A percentile compares a stretch with the other conserved stretches of the same genome.
Evolutionary conservation across 2,329 filamentous ascomycete species (phyloP).

Genomic region (Fusarium marasasianum): DNA sequence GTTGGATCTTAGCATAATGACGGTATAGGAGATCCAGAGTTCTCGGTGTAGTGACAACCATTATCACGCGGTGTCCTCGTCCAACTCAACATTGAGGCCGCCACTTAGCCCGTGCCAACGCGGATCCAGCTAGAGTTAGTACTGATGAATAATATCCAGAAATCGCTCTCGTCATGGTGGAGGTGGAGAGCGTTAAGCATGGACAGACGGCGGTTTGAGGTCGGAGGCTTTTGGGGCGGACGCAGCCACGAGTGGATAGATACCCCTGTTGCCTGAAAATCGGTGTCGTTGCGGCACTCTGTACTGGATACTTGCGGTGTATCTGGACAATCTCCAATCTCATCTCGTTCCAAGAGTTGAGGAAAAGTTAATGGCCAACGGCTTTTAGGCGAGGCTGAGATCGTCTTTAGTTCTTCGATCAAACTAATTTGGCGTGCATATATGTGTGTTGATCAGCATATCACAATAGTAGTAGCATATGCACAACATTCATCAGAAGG

Average conservation of each 20-base stretch:
- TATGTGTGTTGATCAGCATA: conserved; percentile 24
- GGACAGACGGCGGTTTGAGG: conserved; percentile 42
- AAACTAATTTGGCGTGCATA: conserved; percentile 22
- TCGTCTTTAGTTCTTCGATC: conserved; percentile 28
- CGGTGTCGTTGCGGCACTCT: conserved; percentile 31
- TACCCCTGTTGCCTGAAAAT: conserved; percentile 23
- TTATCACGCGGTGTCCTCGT: conserved; percentile 32
- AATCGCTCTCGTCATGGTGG: conserved; percentile 29
- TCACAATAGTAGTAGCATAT: conserved; percentile 16
- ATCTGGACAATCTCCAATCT: conserved; percentile 6
- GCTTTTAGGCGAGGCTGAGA: conserved; percentile 41
- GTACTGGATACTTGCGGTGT: conserved; percentile 30
- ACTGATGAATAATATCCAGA: conserved; percentile 23
- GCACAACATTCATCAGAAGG: conserved; percentile 37
- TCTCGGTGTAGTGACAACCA: conserved; percentile 1
- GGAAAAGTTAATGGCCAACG: conserved; percentile 8
- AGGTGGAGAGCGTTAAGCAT: conserved; percentile 40
- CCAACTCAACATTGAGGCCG: conserved; percentile 45
- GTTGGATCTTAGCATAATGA: conserved; percentile 22
- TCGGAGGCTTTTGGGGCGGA: conserved; percentile 42
- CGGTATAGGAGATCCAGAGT: conserved; percentile 25
- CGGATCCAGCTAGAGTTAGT: conserved; percentile 34
- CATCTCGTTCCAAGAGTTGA: conserved; percentile 1
- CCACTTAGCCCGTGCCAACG: conserved; percentile 34
- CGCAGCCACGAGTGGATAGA: conserved; percentile 39